A percentile compares a stretch with the other conserved stretches of the same genome.
Evolutionary conservation across 257 asterid genomes (phyloP).

Genomic region (Striga asiatica): DNA sequence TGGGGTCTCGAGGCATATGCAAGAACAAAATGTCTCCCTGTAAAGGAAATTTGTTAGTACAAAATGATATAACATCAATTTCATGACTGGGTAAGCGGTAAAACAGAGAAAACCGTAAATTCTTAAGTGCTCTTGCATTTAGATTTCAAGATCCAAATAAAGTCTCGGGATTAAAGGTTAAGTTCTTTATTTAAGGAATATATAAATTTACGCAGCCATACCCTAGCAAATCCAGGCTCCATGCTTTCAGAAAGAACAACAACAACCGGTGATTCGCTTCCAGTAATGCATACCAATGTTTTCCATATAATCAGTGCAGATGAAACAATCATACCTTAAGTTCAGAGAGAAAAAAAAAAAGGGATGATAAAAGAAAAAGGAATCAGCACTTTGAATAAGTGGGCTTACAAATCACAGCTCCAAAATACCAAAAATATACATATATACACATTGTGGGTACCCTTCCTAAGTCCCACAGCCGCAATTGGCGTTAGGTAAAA

Average conservation of each 20-base stretch:
- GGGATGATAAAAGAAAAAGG: no score
- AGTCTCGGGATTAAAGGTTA: no score
- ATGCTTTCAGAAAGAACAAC: slow-evolving; percentile 74
- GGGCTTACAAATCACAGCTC: no score
- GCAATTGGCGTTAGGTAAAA: no score
- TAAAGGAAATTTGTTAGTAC: background rate
- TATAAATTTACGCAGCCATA: background rate
- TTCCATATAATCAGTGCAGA: slow-evolving; percentile 64
- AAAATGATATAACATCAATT: background rate
- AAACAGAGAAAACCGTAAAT: no score
- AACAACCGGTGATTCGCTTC: slow-evolving; percentile 65
- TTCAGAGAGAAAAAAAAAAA: no score
- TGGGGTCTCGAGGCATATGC: slow-evolving; percentile 65
- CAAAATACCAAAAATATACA: no score
- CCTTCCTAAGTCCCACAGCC: no score
- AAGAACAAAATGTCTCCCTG: slow-evolving; percentile 97
- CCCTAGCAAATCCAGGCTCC: slow-evolving; percentile 58
- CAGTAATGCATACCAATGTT: slow-evolving; percentile 38
- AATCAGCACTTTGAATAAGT: no score
- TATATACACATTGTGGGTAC: no score
- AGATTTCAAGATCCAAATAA: no score
- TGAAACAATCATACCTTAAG: slow-evolving; percentile 41
- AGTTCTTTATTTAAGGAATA: background rate
- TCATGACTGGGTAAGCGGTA: background rate
- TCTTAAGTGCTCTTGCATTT: no score